Evolutionary conservation across 2,329 filamentous ascomycete species (phyloP).

Genomic region (Aspergillus tamarii): DNA sequence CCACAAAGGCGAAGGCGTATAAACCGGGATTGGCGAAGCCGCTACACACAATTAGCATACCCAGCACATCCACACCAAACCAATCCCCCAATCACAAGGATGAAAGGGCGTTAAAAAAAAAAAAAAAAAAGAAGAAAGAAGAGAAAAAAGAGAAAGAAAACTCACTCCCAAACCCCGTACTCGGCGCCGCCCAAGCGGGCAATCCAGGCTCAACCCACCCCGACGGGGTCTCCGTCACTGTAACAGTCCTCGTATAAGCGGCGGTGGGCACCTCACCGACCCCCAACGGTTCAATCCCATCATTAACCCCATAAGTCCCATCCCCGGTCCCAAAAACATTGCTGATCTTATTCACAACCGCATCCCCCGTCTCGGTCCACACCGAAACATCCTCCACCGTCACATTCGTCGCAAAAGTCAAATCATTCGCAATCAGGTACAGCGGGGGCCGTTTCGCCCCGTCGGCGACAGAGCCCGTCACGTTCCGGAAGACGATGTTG

Average conservation of each 20-base stretch:
- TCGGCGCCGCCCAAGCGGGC: conserved; percentile 36
- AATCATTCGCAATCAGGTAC: conserved; percentile 36
- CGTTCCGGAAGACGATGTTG: conserved; percentile 33
- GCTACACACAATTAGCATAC: conserved; percentile 16
- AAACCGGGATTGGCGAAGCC: conserved; percentile 34
- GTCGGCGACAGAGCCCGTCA: conserved; percentile 36
- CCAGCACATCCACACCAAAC: background rate
- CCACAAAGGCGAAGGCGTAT: conserved; percentile 39
- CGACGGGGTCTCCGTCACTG: conserved; percentile 34
- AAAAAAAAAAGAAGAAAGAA: background rate
- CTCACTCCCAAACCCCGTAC: conserved; percentile 37
- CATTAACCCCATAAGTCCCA: conserved; percentile 23
- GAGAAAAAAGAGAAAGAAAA: background rate
- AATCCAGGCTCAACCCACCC: conserved; percentile 29
- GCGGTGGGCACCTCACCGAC: background rate
- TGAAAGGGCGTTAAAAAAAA: background rate
- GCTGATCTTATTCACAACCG: conserved; percentile 37
- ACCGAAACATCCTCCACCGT: conserved; percentile 38
- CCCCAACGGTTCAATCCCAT: background rate
- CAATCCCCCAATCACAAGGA: no score
- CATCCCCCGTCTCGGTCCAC: conserved; percentile 34
- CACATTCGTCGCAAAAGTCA: conserved; percentile 35
- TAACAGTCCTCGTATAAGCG: conserved; percentile 34
- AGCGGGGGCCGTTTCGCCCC: conserved; percentile 33
- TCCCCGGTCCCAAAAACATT: conserved; percentile 41